These are phyloP conservation scores for Actinomortierella wolfii DNA, from an alignment of 371 early-diverging fungal genomes.

Conservation along the genomic window DNA sequence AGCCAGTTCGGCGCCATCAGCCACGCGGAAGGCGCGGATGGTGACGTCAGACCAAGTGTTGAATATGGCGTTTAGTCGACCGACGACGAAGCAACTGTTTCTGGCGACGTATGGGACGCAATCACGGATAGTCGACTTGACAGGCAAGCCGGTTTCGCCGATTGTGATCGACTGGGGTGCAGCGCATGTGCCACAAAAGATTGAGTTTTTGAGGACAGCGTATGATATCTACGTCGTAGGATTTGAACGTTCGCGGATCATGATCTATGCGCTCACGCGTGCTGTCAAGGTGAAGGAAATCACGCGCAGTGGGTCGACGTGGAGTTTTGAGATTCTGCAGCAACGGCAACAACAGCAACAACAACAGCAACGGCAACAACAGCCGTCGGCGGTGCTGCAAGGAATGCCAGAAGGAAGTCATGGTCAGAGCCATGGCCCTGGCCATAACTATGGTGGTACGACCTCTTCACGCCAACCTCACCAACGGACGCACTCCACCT, in stretches of 20 bases:
- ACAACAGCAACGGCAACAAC: background rate
- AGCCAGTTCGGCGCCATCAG: background rate
- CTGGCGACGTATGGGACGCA: conserved; percentile 33
- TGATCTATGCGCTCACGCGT: conserved; percentile 23
- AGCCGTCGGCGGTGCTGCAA: background rate
- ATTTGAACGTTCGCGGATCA: conserved; percentile 28
- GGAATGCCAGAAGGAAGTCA: background rate
- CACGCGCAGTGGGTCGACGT: conserved; percentile 18
- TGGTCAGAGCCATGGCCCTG: background rate
- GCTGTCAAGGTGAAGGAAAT: conserved; percentile 34
- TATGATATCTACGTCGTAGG: conserved; percentile 38
- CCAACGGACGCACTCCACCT: background rate
- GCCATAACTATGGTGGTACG: background rate
- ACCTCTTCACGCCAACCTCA: background rate
- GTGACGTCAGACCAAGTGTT: conserved; percentile 44
- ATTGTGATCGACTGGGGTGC: conserved; percentile 34
- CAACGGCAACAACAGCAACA: conserved; percentile 3
- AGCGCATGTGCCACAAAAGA: conserved; percentile 26
- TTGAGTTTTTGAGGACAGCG: conserved; percentile 28
- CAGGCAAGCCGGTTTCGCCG: conserved; percentile 29
- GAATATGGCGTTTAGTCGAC: conserved; percentile 23
- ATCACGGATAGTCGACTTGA: conserved; percentile 37
- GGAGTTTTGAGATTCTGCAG: background rate
- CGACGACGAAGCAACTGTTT: conserved; percentile 26
- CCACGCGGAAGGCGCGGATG: conserved; percentile 24